phyloP scores from a whole-genome alignment of 2,329 filamentous ascomycete genomes.

The Neopestalotiopsis sp. region DNA sequence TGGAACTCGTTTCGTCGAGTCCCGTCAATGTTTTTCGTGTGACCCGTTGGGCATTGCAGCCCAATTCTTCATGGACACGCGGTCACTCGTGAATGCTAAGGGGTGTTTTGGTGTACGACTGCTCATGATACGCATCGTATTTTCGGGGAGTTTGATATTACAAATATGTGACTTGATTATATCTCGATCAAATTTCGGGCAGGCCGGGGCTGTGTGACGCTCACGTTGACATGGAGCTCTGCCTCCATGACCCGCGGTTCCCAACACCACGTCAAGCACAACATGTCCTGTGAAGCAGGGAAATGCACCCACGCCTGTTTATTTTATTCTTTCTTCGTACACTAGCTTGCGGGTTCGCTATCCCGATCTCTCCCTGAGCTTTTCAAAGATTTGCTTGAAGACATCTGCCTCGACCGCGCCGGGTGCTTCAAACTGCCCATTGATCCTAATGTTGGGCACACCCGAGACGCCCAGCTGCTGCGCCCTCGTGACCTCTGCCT shows the following conservation, averaged over 20 bases:
- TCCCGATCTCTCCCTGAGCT: background rate
- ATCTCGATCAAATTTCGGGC: background rate
- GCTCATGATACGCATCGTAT: background rate
- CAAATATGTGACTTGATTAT: background rate
- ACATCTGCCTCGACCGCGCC: constrained; percentile 53
- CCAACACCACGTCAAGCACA: too few relatives aligned
- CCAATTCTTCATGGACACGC: background rate
- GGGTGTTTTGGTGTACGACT: background rate
- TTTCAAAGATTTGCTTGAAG: constrained; percentile 13
- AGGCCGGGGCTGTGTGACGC: background rate
- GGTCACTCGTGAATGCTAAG: background rate
- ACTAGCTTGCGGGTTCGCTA: background rate
- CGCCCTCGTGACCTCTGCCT: constrained; percentile 58
- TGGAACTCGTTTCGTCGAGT: background rate
- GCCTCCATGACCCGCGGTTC: too few relatives aligned
- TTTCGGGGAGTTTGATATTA: background rate
- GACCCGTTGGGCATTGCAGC: background rate
- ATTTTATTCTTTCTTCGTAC: background rate
- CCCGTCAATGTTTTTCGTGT: background rate
- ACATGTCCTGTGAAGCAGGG: too few relatives aligned
- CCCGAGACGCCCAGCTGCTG: constrained; percentile 61
- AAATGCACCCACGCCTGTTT: background rate
- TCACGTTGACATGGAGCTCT: too few relatives aligned
- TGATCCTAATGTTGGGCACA: constrained; percentile 78
- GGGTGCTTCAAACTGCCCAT: constrained; percentile 68